Evolutionary conservation across 176 grass and related monocot genomes (phyloP).

Genomic region (Juncus inflexus): DNA sequence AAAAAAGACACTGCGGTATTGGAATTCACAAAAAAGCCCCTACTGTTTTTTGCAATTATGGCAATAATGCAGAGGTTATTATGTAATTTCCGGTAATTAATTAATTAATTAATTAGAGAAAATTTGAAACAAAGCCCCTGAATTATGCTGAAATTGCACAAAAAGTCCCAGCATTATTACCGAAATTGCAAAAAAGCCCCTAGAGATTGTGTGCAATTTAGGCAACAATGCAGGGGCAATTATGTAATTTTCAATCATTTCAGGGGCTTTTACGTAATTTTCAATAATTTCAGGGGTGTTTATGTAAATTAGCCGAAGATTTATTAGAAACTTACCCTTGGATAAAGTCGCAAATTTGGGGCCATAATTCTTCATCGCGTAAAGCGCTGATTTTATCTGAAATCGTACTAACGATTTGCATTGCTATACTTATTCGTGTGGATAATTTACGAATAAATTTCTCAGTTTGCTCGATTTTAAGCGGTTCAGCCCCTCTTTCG

Average conservation of each 20-base stretch:
- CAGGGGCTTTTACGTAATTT: background rate
- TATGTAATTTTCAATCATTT: background rate
- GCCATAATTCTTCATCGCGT: conserved; percentile 95
- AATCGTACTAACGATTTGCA: conserved; percentile 83
- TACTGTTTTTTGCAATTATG: no score
- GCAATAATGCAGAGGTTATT: no score
- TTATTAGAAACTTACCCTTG: conserved; percentile 61
- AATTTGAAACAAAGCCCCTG: background rate
- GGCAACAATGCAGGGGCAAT: no score
- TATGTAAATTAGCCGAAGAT: background rate
- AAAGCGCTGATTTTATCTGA: conserved; percentile 85
- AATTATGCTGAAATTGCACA: background rate
- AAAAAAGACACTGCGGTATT: no score
- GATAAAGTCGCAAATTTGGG: conserved; percentile 76
- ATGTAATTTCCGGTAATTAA: no score
- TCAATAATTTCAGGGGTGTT: background rate
- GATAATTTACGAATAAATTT: conserved; percentile 76
- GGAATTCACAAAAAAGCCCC: no score
- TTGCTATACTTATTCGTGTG: conserved; percentile 89
- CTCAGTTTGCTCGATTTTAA: conserved; percentile 64
- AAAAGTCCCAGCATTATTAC: no score
- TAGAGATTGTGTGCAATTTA: no score
- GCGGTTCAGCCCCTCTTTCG: conserved; percentile 77
- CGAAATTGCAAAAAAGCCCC: no score
- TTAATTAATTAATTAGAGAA: background rate